Evolutionary conservation across 257 asterid species (phyloP), one percentile per base, ranked within the genome.

Genomic region (Misopates orontium): DNA sequence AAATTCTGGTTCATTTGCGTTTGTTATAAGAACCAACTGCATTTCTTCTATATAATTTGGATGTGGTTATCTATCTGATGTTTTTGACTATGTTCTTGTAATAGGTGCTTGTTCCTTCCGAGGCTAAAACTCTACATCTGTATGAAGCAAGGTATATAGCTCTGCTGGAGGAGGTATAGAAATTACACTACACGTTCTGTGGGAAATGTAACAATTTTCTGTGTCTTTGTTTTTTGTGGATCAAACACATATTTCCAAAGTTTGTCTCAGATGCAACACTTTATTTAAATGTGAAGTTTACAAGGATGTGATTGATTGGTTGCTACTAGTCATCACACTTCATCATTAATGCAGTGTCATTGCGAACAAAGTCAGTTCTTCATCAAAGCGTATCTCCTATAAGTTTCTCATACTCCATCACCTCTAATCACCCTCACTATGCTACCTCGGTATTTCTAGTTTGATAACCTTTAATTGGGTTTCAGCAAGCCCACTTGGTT

Each of bases 121-220:
- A 90, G 82, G 80, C 73, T 19, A 90, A 85, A 77, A 82, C 79
- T 47, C 85, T 90, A 54, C 95, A 90, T 74, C 75, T 87, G 25
- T 87, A 82, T 48, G 97, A 90, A 81, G 95, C 97, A 70, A 85
- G 96, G 84, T 90, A 83, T 71, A 71, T 90, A 71, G 84, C 92
- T 4, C 74, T 90, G 72, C 90, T 87, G 61, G 95, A 90, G 78
- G 90, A 90, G 96, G 96, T 85, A 77, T 25, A 21, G 0, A 36
- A 65, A n/a, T 42, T 68, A 23, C 32, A 8, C 56, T 13, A 16
- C 45, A 22, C 48, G 44, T 22, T 25, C 54, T 60, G n/a, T 55
- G 11, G 52, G 28, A 63, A 41, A 14, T 51, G 10, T 28, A 21
- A 19, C 57, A 22, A 40, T 36, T 41, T 31, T 56, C 20, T 14